Percentiles rank a stretch among this genome's conserved stretches.
These are phyloP conservation scores for Gigaspora rosea DNA, from an alignment of 192 early-diverging fungal genomes.

Conservation along the genomic window DNA sequence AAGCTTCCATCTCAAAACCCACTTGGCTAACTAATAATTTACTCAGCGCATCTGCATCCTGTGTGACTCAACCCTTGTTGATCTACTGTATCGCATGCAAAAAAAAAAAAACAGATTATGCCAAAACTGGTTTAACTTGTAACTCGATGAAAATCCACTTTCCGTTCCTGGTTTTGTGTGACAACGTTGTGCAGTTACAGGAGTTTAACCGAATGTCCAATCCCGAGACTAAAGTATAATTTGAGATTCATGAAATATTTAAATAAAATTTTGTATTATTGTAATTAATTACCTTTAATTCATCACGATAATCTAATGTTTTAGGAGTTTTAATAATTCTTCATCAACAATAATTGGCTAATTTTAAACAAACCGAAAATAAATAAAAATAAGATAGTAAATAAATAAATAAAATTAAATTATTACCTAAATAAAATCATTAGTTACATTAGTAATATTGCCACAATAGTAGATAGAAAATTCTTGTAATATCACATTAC, in stretches of 20 bases:
- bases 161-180: no score
- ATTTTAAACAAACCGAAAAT: no score
- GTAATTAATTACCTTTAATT: conserved; percentile 35
- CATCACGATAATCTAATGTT: conserved; percentile 16
- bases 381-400: no score
- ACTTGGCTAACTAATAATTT: no score
- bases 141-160: conserved; percentile 75
- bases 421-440: not conserved
- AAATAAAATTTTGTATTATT: not conserved
- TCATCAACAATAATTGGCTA: conserved; percentile 2
- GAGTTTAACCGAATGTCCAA: conserved; percentile 92
- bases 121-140: no score
- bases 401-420: not conserved
- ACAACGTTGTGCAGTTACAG: no score
- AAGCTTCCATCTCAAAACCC: no score
- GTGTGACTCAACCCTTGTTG: no score
- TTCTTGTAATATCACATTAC: conserved; percentile 66
- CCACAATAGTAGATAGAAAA: conserved; percentile 64
- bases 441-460: not conserved
- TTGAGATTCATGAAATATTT: conserved; percentile 32
- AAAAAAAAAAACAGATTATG: no score
- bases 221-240: conserved; percentile 64
- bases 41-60: no score
- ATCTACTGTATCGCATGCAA: no score
- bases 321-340: conserved; percentile 16